Percentiles rank a stretch among this genome's conserved stretches.
These are phyloP conservation scores for Penicilliopsis zonata DNA, from an alignment of 495 filamentous ascomycete genomes.

Conservation along the genomic window DNA sequence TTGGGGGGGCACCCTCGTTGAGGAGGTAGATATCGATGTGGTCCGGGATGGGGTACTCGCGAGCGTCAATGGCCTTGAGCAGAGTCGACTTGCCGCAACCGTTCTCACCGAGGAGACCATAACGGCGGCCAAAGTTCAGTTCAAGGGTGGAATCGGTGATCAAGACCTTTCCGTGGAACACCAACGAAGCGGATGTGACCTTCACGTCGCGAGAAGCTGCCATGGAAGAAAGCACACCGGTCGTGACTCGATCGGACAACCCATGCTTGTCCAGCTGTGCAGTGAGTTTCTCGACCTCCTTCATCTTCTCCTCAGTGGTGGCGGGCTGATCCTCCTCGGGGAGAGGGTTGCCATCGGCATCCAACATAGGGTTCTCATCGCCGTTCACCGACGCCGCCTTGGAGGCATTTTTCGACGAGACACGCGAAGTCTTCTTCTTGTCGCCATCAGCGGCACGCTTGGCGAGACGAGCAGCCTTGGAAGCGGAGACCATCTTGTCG, in stretches of 20 bases:
- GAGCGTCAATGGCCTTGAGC: slow-evolving; percentile 83
- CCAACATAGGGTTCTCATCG: slow-evolving; percentile 51
- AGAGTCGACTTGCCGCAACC: slow-evolving; percentile 97
- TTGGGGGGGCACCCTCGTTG: slow-evolving; percentile 92
- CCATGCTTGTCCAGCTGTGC: slow-evolving; percentile 93
- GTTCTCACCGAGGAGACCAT: slow-evolving; percentile 96
- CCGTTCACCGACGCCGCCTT: slow-evolving; percentile 56
- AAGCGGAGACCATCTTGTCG: slow-evolving; percentile 65
- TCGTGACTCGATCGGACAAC: slow-evolving; percentile 94
- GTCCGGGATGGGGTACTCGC: slow-evolving; percentile 92
- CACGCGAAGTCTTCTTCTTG: slow-evolving; percentile 58
- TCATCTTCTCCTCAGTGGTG: slow-evolving; percentile 58
- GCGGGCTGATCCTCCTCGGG: slow-evolving; percentile 52
- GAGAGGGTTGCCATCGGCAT: slow-evolving; percentile 46
- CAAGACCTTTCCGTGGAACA: slow-evolving; percentile 96
- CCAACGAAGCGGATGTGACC: slow-evolving; percentile 82
- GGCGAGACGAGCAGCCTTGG: slow-evolving; percentile 93
- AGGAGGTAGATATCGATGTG: slow-evolving; percentile 98
- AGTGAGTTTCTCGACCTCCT: slow-evolving; percentile 68
- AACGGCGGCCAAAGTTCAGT: slow-evolving; percentile 83
- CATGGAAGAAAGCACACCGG: slow-evolving; percentile 85
- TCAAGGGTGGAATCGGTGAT: slow-evolving; percentile 89
- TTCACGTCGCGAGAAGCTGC: slow-evolving; percentile 83
- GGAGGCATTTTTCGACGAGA: slow-evolving; percentile 51
- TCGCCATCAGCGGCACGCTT: slow-evolving; percentile 74